phyloP scores from a whole-genome alignment of 805 yeast genomes.

The Vanderwaltozyma yarrowii region DNA sequence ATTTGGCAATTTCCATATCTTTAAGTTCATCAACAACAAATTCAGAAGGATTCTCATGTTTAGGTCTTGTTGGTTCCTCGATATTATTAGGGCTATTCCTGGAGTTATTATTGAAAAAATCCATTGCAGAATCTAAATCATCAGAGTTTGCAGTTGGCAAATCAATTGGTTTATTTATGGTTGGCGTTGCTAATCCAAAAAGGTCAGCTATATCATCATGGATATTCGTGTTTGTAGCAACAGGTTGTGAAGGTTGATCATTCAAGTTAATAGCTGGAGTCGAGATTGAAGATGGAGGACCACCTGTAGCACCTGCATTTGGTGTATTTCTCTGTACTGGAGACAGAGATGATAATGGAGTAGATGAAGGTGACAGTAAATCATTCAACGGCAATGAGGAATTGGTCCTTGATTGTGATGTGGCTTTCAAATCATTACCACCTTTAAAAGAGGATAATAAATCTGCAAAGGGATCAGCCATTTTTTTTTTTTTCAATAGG shows the following conservation, averaged over 20 bases:
- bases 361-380: too few relatives aligned
- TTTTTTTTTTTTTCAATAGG: neutral
- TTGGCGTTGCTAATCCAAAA: conserved; percentile 6
- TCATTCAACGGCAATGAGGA: neutral
- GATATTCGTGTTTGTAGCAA: neutral
- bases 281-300: too few relatives aligned
- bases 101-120: neutral
- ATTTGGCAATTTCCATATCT: conserved; percentile 28
- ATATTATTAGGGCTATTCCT: neutral
- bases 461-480: conserved; percentile 37
- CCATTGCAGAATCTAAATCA: conserved; percentile 15
- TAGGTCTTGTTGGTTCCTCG: neutral
- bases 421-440: neutral
- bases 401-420: neutral
- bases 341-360: too few relatives aligned
- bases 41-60: conserved; percentile 2
- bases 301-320: too few relatives aligned
- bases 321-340: too few relatives aligned
- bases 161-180: neutral
- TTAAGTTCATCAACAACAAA: conserved; percentile 23
- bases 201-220: conserved; percentile 16
- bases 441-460: conserved; percentile 28
- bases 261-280: too few relatives aligned
- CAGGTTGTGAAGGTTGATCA: neutral
- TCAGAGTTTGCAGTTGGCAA: conserved; percentile 2